Conservation (phyloP, 768 basidiomycete species). For the Phaeotremella skinneri region DNA sequence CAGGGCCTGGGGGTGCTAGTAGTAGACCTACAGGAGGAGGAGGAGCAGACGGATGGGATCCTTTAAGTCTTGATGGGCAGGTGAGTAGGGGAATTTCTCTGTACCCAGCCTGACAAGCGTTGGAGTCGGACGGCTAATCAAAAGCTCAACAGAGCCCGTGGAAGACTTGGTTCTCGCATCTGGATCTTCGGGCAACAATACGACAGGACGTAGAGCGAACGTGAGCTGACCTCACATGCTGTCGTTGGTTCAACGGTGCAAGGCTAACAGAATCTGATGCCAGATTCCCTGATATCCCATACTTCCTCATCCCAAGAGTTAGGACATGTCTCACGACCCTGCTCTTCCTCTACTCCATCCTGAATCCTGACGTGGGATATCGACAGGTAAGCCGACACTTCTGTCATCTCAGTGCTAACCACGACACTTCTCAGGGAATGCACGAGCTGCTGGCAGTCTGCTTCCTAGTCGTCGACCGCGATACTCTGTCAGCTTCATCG, state of each 20-base stretch:
- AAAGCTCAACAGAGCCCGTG: constrained; percentile 73
- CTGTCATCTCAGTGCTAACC: neutral
- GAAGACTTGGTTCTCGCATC: constrained; percentile 86
- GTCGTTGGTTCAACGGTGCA: too few species aligned
- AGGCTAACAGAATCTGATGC: constrained; percentile 49
- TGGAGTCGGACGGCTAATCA: neutral
- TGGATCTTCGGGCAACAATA: constrained; percentile 85
- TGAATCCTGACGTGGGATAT: constrained; percentile 81
- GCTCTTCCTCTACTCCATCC: constrained; percentile 76
- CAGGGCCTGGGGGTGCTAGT: neutral
- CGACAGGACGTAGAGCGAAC: constrained; percentile 93
- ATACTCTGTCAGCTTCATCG: constrained; percentile 59
- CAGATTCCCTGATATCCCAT: constrained; percentile 85
- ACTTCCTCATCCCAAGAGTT: constrained; percentile 74
- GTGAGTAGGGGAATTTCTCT: constrained; percentile 15
- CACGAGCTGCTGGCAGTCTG: constrained; percentile 90
- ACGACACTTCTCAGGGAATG: constrained; percentile 63
- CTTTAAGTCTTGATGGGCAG: constrained; percentile 40
- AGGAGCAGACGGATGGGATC: constrained; percentile 41
- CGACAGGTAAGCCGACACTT: constrained; percentile 59
- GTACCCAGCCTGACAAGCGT: neutral
- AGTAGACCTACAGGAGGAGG: neutral
- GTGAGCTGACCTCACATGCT: too few species aligned
- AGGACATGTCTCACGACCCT: constrained; percentile 80
- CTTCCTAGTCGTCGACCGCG: constrained; percentile 77